Percentiles rank a stretch among this genome's conserved stretches.
phyloP scores from a whole-genome alignment of 2,329 filamentous ascomycete species.

The Westerdykella sp. region DNA sequence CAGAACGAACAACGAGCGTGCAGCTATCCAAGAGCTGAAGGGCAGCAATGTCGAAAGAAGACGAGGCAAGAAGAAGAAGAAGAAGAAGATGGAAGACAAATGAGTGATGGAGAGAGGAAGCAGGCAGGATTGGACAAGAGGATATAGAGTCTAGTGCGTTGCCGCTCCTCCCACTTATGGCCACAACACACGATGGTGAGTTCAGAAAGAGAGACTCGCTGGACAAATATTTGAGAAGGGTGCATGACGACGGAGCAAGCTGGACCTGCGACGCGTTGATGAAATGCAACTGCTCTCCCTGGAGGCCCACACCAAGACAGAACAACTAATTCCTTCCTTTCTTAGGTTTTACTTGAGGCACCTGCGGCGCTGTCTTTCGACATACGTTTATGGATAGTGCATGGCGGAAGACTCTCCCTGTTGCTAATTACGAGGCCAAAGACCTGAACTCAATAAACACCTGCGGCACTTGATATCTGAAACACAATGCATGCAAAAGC shows the following conservation, averaged over 20 bases:
- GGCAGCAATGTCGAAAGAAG: slow-evolving; percentile 36
- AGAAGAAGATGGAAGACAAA: slow-evolving; percentile 36
- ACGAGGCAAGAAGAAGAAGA: slow-evolving; percentile 24
- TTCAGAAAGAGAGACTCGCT: too few relatives aligned
- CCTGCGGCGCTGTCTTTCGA: too few relatives aligned
- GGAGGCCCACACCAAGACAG: too few relatives aligned
- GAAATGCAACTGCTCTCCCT: slow-evolving; percentile 4
- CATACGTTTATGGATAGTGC: too few relatives aligned
- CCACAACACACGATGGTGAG: neutral
- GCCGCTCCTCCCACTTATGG: slow-evolving; percentile 16
- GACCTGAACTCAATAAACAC: too few relatives aligned
- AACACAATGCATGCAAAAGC: too few relatives aligned
- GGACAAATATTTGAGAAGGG: slow-evolving; percentile 4
- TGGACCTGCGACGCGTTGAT: slow-evolving; percentile 5
- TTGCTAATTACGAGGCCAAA: too few relatives aligned
- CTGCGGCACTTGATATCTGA: too few relatives aligned
- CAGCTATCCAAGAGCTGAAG: slow-evolving; percentile 36
- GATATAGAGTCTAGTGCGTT: slow-evolving; percentile 17
- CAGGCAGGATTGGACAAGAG: slow-evolving; percentile 6
- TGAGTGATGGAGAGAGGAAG: slow-evolving; percentile 25
- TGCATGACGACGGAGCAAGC: slow-evolving; percentile 7
- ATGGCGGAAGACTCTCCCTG: too few relatives aligned
- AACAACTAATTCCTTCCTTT: too few relatives aligned
- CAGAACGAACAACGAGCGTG: slow-evolving; percentile 26
- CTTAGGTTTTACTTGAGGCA: too few relatives aligned